Base-by-base conservation (phyloP, 345 rosid genomes). In the Gossypium stocksii region DNA sequence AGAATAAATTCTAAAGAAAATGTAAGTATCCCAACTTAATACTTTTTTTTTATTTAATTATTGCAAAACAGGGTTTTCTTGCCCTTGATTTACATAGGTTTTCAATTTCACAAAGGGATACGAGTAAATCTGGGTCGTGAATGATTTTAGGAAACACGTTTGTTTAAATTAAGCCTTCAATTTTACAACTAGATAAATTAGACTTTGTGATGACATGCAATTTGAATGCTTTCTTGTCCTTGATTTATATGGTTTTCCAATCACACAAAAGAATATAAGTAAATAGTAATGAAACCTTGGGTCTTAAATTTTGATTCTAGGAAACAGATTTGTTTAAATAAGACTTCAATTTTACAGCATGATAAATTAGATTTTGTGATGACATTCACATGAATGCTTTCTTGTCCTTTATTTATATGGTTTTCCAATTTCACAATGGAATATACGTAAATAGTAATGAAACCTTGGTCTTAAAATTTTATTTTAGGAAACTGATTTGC, bases 1-100 rank as follows among this genome's bases (percentile, higher is more conserved):
- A 41, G 69, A 41, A 64, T 6, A 23, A 41, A 41, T 64, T 64
- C 69, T n/a, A 64, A 64, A n/a, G 69, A 64, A 41, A 64, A 41
- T 41, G 69, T 64, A 41, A 41, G 3, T 9, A 63, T 38, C 43
- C 43, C 49, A 15, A 16, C 14, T 63, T 63, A 17, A 34, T 34
- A 5, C 7, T 34, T 34, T 63, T 46, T 46, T 16, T 16, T 38
- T 0, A 7, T 16, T 38, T 63, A 38, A 2, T 63, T 5, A 63
- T 38, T 63, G 7, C 49, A 63, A 17, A 38, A 7, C 48, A 16
- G 48, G 48, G 48, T 17, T 63, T 63, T 63, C 22, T 38, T 63
- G 68, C 41, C 10, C 68, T 34, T 34, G 66, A 45, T 45, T 14
- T 49, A 29, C 17, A 7, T 34, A 17, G 7, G 66, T 11, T 62